Conservation (phyloP, 306 rosid genomes). For the Pterocarpus santalinus region DNA sequence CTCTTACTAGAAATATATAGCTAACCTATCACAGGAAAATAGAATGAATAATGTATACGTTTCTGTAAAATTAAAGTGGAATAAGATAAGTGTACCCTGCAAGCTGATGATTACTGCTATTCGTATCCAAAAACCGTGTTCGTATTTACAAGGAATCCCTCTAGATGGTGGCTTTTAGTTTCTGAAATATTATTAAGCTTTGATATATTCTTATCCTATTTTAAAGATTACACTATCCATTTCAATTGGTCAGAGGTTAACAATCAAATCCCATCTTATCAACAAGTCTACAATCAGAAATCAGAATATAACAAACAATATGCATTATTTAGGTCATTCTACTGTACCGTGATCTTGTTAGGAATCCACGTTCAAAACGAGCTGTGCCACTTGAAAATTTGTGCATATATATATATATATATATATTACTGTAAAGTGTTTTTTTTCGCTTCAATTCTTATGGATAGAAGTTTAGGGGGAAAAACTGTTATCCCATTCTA, state of each 20-base stretch:
- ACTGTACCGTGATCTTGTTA: not conserved
- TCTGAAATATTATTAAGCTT: not conserved
- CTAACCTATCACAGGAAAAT: no score
- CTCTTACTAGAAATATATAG: no score
- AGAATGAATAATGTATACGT: no score
- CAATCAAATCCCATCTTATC: constrained; percentile 29
- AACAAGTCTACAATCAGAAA: constrained; percentile 1
- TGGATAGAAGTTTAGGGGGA: not conserved
- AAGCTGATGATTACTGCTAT: not conserved
- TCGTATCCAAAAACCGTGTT: not conserved
- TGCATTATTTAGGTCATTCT: not conserved
- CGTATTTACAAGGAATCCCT: not conserved
- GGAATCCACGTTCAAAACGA: constrained; percentile 1
- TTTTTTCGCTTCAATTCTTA: not conserved
- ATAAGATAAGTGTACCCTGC: not conserved
- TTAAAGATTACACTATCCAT: not conserved
- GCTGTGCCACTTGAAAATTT: not conserved
- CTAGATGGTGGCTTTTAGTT: not conserved
- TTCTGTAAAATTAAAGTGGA: not conserved
- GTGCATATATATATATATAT: not conserved
- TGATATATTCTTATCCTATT: not conserved
- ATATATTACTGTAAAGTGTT: no score
- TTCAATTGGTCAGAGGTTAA: constrained; percentile 8
- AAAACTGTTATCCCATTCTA: not conserved
- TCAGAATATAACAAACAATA: constrained; percentile 11